Evolutionary conservation across 1,284 basidiomycete genomes (phyloP), one percentile per base, ranked within the genome.

Genomic region (Polyporus tsugae): DNA sequence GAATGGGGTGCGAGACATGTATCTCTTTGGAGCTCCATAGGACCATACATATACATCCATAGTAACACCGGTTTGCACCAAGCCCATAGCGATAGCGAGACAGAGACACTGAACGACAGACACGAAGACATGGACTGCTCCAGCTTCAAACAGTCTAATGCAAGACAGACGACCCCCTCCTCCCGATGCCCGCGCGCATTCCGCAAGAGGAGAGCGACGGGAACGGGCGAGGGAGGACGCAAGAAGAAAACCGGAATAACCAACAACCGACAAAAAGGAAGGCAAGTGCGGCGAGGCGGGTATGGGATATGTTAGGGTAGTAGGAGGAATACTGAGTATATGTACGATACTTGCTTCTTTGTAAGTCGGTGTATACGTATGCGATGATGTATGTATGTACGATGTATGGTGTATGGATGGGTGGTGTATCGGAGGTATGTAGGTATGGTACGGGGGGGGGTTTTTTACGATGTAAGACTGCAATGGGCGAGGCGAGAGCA

Each of bases 1-100:
- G 36, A 53, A 49, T 52, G 61, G 44, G 61, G 61, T 53, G 62
- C 61, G 61, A 42, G 49, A n/a, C n/a, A n/a, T 42, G 57, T 60
- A 60, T 60, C 52, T 55, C 52, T 55, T 55, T 3, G 52, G 33
- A 55, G 29, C 64, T 64, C 62, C 68, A 72, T 72, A 72, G 64
- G 57, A 69, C 71, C 68, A 72, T 72, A 72, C 71, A 67, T 70
- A 61, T 72, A 72, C 71, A 72, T 72, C 67, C 68, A 72, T 70
- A 67, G 62, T 58, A 67, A 68, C 69, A 68, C 66, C 62, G 64
- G 42, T 60, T 66, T 69, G 68, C 29, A 58, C 39, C 58, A 63
- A 69, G 65, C 67, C 65, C 67, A 69, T 36, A 66, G 46, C 55
- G 53, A 64, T 36, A 64, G 22, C 44, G 55, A 64, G 35, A 53